A percentile compares a stretch with the other conserved stretches of the same genome.
Conservation (phyloP, 257 asterid genomes). For the Ehretia macrophylla region DNA sequence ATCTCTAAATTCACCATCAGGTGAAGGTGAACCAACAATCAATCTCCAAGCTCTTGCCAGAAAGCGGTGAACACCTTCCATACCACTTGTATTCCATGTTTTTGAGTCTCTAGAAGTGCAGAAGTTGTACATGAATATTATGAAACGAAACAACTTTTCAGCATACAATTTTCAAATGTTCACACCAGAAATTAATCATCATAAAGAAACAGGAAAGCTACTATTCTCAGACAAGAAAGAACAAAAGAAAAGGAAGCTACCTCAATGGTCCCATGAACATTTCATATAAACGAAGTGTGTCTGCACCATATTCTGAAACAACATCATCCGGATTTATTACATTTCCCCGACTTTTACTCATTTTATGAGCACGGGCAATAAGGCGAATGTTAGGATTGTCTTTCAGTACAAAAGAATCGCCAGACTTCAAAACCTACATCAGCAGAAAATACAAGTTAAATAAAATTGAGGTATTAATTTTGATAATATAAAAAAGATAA, state of each 20-base stretch:
- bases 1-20: constrained; percentile 56
- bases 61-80: constrained; percentile 96
- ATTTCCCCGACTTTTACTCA: constrained; percentile 99
- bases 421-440: constrained; percentile 68
- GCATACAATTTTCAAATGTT: background rate
- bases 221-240: background rate
- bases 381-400: constrained; percentile 61
- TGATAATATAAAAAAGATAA: constrained; percentile 4
- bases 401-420: constrained; percentile 80
- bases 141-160: background rate
- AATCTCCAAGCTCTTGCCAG: constrained; percentile 92
- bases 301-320: constrained; percentile 89
- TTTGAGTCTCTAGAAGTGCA: constrained; percentile 71
- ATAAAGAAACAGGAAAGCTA: background rate
- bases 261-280: constrained; percentile 99
- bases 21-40: constrained; percentile 71
- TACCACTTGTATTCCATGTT: constrained; percentile 96
- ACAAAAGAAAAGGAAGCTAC: constrained; percentile 29
- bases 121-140: constrained; percentile 2
- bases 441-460: constrained; percentile 18
- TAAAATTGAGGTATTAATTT: background rate
- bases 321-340: constrained; percentile 96
- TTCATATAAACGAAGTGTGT: constrained; percentile 94
- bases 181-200: background rate
- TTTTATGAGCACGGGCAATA: constrained; percentile 85